Base-by-base conservation (phyloP, 2,329 filamentous ascomycete genomes). In the Leptodontidium sp. region DNA sequence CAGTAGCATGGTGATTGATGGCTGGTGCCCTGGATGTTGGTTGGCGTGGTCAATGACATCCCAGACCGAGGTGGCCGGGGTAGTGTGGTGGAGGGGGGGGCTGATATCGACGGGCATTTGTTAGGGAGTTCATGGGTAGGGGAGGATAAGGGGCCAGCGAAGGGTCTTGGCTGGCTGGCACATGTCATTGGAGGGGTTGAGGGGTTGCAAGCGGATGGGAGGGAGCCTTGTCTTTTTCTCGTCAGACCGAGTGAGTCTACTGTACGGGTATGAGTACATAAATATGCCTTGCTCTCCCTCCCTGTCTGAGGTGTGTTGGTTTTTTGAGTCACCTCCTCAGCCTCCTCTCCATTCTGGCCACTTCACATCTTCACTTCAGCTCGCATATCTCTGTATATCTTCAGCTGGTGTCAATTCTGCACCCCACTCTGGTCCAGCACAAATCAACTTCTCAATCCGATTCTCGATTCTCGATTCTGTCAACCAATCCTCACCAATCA, bases 161-260 rank as follows among this genome's bases (percentile, higher is more conserved):
- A 38, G 26, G 1, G 63, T 17, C 63, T 68, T 70, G 66, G 70
- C 70, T 67, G 68, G 65, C 62, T 53, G 49, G 65, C 32, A 61
- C 47, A 50, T 67, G 66, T 61, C 58, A 67, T 53, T 63, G 43
- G 15, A 55, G 43, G 15, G 65, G 29, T 32, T 32, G 29, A 32
- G 29, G 29, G 29, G 29, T 32, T 32, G 21, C 21, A 21, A 21
- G 21, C 21, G 21, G 21, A 21, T 32, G 29, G 29, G 29, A 32
- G 29, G 29, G 32, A 43, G 58, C 57, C 65, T 52, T 68, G 40
- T n/a, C 45, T 45, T 61, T 11, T 32, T 52, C 17, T 58, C 26
- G 68, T 68, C 64, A 64, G 50, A 70, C 66, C 58, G 64, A 62
- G 64, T 70, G 66, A 71, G 66, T 69, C 52, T 58, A 67, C 58